These are phyloP conservation scores for Pichia deserticola DNA, from an alignment of 805 yeast species.

Conservation along the genomic window DNA sequence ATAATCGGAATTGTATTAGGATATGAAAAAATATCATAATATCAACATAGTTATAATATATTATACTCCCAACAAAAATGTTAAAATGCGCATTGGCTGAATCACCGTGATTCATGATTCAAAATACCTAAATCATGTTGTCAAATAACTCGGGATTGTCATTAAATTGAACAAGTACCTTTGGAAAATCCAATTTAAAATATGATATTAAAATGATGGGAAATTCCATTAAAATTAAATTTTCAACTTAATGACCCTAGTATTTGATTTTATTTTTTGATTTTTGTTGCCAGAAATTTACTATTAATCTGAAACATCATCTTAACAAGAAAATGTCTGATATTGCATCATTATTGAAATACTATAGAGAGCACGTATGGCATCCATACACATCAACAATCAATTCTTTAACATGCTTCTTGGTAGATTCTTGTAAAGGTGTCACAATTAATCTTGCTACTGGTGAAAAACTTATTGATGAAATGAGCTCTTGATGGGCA, in stretches of 20 bases:
- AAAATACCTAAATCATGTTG: no score
- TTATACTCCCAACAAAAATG: background rate
- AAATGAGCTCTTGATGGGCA: conserved; percentile 9
- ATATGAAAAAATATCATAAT: no score
- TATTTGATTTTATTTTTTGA: background rate
- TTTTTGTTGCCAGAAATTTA: background rate
- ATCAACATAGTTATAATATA: background rate
- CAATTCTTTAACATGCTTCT: conserved; percentile 7
- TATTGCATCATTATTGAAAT: background rate
- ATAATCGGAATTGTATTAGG: no score
- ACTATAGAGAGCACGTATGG: conserved; percentile 7
- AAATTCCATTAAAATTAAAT: background rate
- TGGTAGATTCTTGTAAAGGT: conserved; percentile 6
- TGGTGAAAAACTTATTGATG: conserved; percentile 5
- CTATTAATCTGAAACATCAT: background rate
- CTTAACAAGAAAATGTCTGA: background rate
- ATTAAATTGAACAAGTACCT: no score
- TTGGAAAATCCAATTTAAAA: no score
- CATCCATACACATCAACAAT: conserved; percentile 8
- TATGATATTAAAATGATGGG: no score
- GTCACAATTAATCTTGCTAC: background rate
- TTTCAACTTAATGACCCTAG: background rate
- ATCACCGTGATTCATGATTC: background rate
- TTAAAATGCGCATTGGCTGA: background rate
- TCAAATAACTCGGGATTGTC: no score